Percentiles rank a stretch among this genome's conserved stretches.
Evolutionary conservation across 768 basidiomycete genomes (phyloP).

Genomic region (Tricholoma saponaceum): DNA sequence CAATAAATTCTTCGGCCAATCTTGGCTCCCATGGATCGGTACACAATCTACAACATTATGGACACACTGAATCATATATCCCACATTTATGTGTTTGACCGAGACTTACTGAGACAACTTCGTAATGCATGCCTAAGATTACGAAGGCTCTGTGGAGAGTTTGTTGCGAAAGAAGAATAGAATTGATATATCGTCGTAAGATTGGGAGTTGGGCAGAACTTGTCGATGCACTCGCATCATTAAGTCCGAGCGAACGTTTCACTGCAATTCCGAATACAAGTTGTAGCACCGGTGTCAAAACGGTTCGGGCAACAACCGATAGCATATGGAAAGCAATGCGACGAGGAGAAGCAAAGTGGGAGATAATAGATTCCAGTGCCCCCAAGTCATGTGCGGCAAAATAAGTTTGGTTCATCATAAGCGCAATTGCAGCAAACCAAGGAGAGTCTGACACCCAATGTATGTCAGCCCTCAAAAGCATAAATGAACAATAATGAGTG

Average conservation of each 20-base stretch:
- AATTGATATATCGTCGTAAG: constrained; percentile 35
- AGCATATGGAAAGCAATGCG: constrained; percentile 37
- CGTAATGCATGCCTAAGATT: constrained; percentile 44
- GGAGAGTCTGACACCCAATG: constrained; percentile 30
- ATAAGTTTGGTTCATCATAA: constrained; percentile 32
- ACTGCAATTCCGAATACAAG: constrained; percentile 34
- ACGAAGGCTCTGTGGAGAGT: constrained; percentile 33
- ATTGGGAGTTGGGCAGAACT: constrained; percentile 27
- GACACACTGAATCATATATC: neutral
- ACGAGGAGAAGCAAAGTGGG: constrained; percentile 37
- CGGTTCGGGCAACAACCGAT: constrained; percentile 34
- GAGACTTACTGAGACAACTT: constrained; percentile 36
- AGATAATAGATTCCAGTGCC: constrained; percentile 36
- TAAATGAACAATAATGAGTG: neutral
- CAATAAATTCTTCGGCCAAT: constrained; percentile 45
- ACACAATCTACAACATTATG: constrained; percentile 24
- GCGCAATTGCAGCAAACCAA: constrained; percentile 36
- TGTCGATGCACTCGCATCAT: constrained; percentile 21
- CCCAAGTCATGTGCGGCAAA: constrained; percentile 23
- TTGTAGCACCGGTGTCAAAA: constrained; percentile 33
- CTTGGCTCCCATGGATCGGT: constrained; percentile 47
- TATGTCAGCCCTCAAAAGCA: neutral
- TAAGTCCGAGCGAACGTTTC: constrained; percentile 38
- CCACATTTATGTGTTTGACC: neutral
- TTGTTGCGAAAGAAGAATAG: constrained; percentile 30